phyloP scores from a whole-genome alignment of 768 basidiomycete genomes.

The Lentinula lateritia region DNA sequence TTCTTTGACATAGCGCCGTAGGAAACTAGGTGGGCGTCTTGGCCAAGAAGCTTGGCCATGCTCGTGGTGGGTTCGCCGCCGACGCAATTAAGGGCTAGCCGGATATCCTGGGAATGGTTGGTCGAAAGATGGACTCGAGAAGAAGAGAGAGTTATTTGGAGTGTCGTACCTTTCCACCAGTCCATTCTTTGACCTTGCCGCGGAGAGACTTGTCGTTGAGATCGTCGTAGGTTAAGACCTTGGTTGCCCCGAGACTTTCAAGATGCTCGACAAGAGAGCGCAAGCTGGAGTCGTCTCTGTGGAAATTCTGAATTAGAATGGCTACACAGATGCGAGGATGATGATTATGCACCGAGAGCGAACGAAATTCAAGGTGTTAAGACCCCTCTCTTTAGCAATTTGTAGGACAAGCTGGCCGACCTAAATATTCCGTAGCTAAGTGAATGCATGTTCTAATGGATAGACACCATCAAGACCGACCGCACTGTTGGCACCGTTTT shows the following conservation, averaged over 20 bases:
- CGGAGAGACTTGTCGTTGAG: constrained; percentile 52
- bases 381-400: constrained; percentile 63
- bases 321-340: background rate
- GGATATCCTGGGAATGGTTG: constrained; percentile 26
- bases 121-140: background rate
- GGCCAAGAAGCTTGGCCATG: constrained; percentile 66
- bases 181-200: constrained; percentile 57
- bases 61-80: constrained; percentile 62
- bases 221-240: constrained; percentile 76
- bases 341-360: constrained; percentile 49
- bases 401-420: constrained; percentile 86
- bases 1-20: constrained; percentile 91
- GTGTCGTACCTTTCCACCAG: constrained; percentile 46
- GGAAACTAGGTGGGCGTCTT: constrained; percentile 70
- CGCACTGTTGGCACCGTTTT: constrained; percentile 84
- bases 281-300: constrained; percentile 41
- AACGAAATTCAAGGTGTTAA: constrained; percentile 80
- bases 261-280: constrained; percentile 46
- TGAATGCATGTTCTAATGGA: constrained; percentile 1
- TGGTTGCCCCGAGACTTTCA: constrained; percentile 60
- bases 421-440: constrained; percentile 24
- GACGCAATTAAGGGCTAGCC: constrained; percentile 47
- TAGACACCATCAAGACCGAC: constrained; percentile 34
- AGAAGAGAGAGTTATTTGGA: background rate
- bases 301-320: background rate